phyloP scores from a whole-genome alignment of 2,329 filamentous ascomycete species.

The Aspergillus niger region DNA sequence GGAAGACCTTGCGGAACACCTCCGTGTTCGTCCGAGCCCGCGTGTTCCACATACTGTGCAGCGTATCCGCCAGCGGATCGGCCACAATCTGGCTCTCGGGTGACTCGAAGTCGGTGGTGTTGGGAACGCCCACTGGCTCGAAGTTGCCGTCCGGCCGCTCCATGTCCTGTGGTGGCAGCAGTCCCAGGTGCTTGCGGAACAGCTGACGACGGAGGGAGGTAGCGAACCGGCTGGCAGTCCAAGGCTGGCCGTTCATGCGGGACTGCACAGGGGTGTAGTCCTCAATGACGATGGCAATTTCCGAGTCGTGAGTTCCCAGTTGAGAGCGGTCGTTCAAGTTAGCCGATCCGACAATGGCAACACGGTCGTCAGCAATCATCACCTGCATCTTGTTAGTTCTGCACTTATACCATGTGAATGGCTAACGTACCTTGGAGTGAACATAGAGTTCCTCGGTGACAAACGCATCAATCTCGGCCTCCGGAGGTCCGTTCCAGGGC shows the following conservation, averaged over 20 bases:
- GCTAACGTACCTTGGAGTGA: slow-evolving; percentile 52
- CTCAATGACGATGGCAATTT: slow-evolving; percentile 86
- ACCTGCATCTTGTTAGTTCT: slow-evolving; percentile 39
- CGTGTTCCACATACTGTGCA: slow-evolving; percentile 60
- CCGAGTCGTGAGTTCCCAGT: slow-evolving; percentile 84
- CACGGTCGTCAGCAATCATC: slow-evolving; percentile 81
- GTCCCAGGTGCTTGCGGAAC: slow-evolving; percentile 87
- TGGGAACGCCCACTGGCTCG: slow-evolving; percentile 59
- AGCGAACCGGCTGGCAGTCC: slow-evolving; percentile 77
- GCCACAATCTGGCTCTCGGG: slow-evolving; percentile 54
- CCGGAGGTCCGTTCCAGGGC: slow-evolving; percentile 58
- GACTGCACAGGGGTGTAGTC: slow-evolving; percentile 72
- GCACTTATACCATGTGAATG: background rate
- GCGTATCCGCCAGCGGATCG: slow-evolving; percentile 60
- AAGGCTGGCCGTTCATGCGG: slow-evolving; percentile 76
- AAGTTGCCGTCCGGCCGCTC: slow-evolving; percentile 61
- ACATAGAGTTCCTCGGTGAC: slow-evolving; percentile 66
- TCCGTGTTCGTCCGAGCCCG: slow-evolving; percentile 62
- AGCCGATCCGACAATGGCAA: slow-evolving; percentile 81
- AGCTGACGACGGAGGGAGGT: slow-evolving; percentile 77
- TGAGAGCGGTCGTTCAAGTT: slow-evolving; percentile 93
- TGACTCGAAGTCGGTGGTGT: slow-evolving; percentile 56
- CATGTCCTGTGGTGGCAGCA: slow-evolving; percentile 72
- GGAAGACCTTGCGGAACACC: slow-evolving; percentile 63
- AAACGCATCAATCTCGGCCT: slow-evolving; percentile 62